phyloP scores from a whole-genome alignment of 495 filamentous ascomycete genomes.

The Podospora appendiculata region DNA sequence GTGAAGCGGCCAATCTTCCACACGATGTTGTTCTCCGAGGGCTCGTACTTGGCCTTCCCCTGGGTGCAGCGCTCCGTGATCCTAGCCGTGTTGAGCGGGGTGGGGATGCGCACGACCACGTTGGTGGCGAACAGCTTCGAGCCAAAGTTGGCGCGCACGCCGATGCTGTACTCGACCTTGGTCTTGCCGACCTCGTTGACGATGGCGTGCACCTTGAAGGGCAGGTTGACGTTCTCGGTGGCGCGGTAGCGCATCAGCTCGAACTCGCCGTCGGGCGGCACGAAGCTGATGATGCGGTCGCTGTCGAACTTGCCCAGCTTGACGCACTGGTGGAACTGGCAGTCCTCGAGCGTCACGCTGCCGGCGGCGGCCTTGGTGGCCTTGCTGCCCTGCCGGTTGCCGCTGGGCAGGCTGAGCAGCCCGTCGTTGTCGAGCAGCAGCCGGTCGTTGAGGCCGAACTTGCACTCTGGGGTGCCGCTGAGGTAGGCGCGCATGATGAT shows the following conservation, averaged over 20 bases:
- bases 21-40: conserved; percentile 93
- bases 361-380: conserved; percentile 93
- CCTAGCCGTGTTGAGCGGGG: conserved; percentile 90
- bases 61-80: conserved; percentile 92
- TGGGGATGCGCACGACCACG: conserved; percentile 91
- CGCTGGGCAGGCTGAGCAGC: conserved; percentile 54
- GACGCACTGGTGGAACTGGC: conserved; percentile 99
- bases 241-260: conserved; percentile 99
- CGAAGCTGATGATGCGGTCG: conserved; percentile 95
- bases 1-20: conserved; percentile 99
- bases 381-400: conserved; percentile 67
- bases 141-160: conserved; percentile 93
- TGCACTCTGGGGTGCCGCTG: conserved; percentile 94
- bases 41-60: conserved; percentile 98
- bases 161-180: conserved; percentile 97
- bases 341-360: conserved; percentile 93
- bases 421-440: conserved; percentile 78
- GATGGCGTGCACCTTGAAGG: conserved; percentile 98
- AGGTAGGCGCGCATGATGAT: conserved; percentile 99
- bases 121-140: conserved; percentile 96
- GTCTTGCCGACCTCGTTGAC: conserved; percentile 96
- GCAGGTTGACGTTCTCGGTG: conserved; percentile 98
- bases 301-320: conserved; percentile 96
- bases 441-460: conserved; percentile 97
- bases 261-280: conserved; percentile 97